These are phyloP conservation scores for Pyrenopolyporus hunteri DNA, from an alignment of 495 filamentous ascomycete species.

Conservation along the genomic window DNA sequence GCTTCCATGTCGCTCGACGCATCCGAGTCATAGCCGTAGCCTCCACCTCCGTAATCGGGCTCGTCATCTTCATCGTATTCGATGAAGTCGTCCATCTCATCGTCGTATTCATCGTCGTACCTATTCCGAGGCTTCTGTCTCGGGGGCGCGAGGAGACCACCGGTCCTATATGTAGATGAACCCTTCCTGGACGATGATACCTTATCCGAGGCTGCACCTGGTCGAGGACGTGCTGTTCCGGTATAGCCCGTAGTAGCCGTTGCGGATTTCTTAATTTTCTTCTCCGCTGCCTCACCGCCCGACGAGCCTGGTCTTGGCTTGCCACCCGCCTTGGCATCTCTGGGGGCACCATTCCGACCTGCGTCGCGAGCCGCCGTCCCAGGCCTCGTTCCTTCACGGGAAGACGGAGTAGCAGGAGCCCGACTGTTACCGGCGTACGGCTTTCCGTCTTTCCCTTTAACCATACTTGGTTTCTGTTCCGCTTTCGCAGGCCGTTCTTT, in stretches of 20 bases:
- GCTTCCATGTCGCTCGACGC: constrained; percentile 68
- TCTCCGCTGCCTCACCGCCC: constrained; percentile 43
- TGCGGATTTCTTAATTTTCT: constrained; percentile 64
- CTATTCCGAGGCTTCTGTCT: constrained; percentile 46
- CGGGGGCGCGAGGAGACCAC: constrained; percentile 42
- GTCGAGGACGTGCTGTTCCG: constrained; percentile 58
- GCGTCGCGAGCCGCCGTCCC: constrained; percentile 24
- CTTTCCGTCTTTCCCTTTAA: constrained; percentile 34
- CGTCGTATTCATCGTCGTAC: constrained; percentile 62
- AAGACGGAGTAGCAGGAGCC: constrained; percentile 19
- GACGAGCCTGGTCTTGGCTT: constrained; percentile 26
- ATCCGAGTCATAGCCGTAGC: constrained; percentile 55
- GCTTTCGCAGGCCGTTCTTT: constrained; percentile 53
- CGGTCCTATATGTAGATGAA: constrained; percentile 28
- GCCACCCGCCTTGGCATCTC: constrained; percentile 15
- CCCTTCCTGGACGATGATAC: constrained; percentile 34
- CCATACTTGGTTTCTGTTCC: constrained; percentile 35
- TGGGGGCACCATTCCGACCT: constrained; percentile 31
- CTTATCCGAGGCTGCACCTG: constrained; percentile 43
- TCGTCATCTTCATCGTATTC: constrained; percentile 61
- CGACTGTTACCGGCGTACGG: constrained; percentile 35
- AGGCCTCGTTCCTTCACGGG: constrained; percentile 29
- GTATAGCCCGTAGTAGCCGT: constrained; percentile 62
- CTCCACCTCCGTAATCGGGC: constrained; percentile 46
- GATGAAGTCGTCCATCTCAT: constrained; percentile 58